These are phyloP conservation scores for Balamuthia mandrillaris DNA, from an alignment of 208 protist genomes.

Conservation along the genomic window DNA sequence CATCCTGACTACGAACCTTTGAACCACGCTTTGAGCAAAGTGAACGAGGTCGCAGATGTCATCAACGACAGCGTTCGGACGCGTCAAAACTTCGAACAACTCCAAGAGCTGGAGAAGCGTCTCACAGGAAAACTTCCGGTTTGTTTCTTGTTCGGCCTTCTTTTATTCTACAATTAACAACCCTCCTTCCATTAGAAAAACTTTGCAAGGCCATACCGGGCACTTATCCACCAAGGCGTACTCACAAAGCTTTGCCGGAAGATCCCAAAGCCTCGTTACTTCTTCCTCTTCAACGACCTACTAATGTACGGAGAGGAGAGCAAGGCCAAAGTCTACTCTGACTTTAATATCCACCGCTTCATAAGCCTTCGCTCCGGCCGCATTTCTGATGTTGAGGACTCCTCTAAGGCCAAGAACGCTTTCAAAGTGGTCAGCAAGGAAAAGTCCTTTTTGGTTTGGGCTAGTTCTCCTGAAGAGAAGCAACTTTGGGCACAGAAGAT, in stretches of 20 bases:
- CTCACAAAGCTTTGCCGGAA: slow-evolving; percentile 34
- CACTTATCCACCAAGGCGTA: slow-evolving; percentile 22
- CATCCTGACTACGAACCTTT: slow-evolving; percentile 8
- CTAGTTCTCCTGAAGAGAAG: slow-evolving; percentile 28
- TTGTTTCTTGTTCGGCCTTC: background rate
- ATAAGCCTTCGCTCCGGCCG: slow-evolving; percentile 13
- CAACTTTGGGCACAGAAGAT: background rate
- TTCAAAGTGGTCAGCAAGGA: slow-evolving; percentile 41
- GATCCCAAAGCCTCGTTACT: slow-evolving; percentile 23
- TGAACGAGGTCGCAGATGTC: background rate
- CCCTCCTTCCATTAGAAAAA: background rate
- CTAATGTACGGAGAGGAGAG: slow-evolving; percentile 19
- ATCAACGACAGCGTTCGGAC: slow-evolving; percentile 33
- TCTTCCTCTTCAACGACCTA: slow-evolving; percentile 36
- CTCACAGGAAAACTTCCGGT: slow-evolving; percentile 24
- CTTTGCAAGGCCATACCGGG: background rate
- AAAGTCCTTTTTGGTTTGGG: slow-evolving; percentile 39
- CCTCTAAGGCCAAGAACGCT: background rate
- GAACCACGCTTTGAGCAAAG: background rate
- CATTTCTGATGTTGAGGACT: slow-evolving; percentile 1
- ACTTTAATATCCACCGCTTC: slow-evolving; percentile 28
- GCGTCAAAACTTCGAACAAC: slow-evolving; percentile 27
- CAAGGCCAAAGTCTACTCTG: too few species aligned
- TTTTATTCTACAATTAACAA: background rate
- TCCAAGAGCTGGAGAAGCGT: slow-evolving; percentile 9